phyloP scores from a whole-genome alignment of 345 rosid genomes.

The Lenwebbia sp. region DNA sequence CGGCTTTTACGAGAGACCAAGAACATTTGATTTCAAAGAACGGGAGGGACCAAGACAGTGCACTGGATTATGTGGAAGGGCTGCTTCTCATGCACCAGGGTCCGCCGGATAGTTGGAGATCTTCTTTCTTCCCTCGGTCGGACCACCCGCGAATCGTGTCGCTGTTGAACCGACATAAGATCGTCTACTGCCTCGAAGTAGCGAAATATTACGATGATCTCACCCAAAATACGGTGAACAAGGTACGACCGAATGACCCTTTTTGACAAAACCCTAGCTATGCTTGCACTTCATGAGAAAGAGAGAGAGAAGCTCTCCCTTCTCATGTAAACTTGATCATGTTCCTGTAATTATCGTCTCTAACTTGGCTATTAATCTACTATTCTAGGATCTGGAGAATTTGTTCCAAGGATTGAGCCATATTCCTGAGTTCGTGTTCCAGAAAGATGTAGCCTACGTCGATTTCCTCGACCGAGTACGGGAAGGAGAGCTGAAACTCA shows the following conservation, averaged over 20 bases:
- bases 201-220: conserved; percentile 27
- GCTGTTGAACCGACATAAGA: conserved; percentile 16
- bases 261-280: background rate
- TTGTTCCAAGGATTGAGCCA: conserved; percentile 8
- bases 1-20: conserved; percentile 33
- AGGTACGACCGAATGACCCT: conserved; percentile 8
- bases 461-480: conserved; percentile 76
- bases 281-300: background rate
- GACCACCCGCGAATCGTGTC: conserved; percentile 19
- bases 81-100: conserved; percentile 25
- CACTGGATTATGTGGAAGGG: conserved; percentile 42
- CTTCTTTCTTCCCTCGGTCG: conserved; percentile 27
- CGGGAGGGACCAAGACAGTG: conserved; percentile 7
- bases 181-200: conserved; percentile 37
- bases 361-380: background rate
- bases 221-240: conserved; percentile 7
- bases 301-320: background rate
- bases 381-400: conserved; percentile 10
- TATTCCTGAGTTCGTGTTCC: conserved; percentile 7
- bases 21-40: conserved; percentile 32
- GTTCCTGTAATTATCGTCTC: background rate
- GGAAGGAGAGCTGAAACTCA: conserved; percentile 54
- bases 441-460: conserved; percentile 17
- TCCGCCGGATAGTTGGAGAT: conserved; percentile 30
- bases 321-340: background rate